Base-by-base conservation (phyloP, 106 monocot genomes). In the Dendrobium nobile region DNA sequence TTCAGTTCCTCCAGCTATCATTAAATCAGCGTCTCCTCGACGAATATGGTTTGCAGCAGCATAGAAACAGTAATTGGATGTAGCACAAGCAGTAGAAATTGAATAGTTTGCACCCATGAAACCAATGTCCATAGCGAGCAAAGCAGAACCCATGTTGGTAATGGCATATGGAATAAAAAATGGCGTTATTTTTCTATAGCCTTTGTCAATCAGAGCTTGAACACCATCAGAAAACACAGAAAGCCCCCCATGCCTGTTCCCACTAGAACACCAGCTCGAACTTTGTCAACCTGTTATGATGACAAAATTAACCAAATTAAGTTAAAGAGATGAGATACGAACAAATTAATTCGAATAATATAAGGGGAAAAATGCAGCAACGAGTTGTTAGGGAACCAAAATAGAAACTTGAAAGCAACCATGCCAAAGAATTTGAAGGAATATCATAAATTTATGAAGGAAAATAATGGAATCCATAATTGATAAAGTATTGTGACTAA, bases 81-180 rank as follows among this genome's bases (percentile, higher is more conserved):
- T 98, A 74, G 97, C 97, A 87, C 97, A 98, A 75, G 97, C 97
- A 80, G 97, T 98, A 81, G 97, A 98, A 85, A 98, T 94, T 54
- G 97, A 98, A 82, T 98, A 98, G 28, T 98, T 98, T 74, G 94
- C 89, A 81, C 97, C 97, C 97, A 98, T 98, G 85, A 94, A 98
- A 65, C 97, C 97, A 77, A 94, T 82, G 83, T 98, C 97, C 94
- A 98, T 98, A 19, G 91, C 97, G 73, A 98, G 92, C 81, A 98
- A 84, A 47, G 97, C 97, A 82, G 97, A 98, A 9, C 87, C 94
- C 97, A 98, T 98, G 82, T 98, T 98, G 86, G 97, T 98, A 58
- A 94, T 98, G 41, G 94, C 82, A 80, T 94, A 98, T 9, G 97
- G 97, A 75, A 98, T 92, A 59, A 94, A 94, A 78, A 98, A 98